phyloP scores from a whole-genome alignment of 2,329 filamentous ascomycete genomes.

The Epichloe gansuensis region DNA sequence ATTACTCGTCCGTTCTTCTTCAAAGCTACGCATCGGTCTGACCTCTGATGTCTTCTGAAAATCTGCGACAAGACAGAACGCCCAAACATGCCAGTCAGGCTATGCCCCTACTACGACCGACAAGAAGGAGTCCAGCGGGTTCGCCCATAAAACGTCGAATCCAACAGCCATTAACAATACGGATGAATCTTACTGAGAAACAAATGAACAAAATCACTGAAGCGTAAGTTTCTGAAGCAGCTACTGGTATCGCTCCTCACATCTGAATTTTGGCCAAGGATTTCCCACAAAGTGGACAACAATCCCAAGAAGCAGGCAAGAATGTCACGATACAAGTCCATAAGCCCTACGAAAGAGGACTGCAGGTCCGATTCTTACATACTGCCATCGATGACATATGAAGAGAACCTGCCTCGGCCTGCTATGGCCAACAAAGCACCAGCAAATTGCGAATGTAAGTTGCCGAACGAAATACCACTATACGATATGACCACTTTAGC shows the following conservation, averaged over 20 bases:
- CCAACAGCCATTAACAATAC: conserved; percentile 30
- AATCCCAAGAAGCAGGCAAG: conserved; percentile 14
- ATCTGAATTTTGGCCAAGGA: conserved; percentile 13
- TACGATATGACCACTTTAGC: background rate
- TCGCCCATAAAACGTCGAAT: conserved; percentile 22
- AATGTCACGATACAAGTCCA: background rate
- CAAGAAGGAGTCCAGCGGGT: conserved; percentile 16
- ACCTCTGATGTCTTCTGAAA: background rate
- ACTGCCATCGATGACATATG: background rate
- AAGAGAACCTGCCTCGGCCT: background rate
- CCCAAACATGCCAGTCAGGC: background rate
- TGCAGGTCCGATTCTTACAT: conserved; percentile 1
- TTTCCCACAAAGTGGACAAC: conserved; percentile 19
- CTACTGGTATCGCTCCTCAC: background rate
- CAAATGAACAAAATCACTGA: conserved; percentile 36
- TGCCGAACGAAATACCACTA: background rate
- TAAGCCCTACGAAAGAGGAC: background rate
- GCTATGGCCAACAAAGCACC: background rate
- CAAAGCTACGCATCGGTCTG: background rate
- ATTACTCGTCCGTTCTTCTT: background rate
- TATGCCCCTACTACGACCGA: background rate
- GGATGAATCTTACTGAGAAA: conserved; percentile 34
- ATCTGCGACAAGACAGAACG: background rate
- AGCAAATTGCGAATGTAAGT: background rate
- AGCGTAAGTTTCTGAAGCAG: conserved; percentile 21